Evolutionary conservation across 2,329 filamentous ascomycete genomes (phyloP).

Genomic region (Diaporthe australafricana): DNA sequence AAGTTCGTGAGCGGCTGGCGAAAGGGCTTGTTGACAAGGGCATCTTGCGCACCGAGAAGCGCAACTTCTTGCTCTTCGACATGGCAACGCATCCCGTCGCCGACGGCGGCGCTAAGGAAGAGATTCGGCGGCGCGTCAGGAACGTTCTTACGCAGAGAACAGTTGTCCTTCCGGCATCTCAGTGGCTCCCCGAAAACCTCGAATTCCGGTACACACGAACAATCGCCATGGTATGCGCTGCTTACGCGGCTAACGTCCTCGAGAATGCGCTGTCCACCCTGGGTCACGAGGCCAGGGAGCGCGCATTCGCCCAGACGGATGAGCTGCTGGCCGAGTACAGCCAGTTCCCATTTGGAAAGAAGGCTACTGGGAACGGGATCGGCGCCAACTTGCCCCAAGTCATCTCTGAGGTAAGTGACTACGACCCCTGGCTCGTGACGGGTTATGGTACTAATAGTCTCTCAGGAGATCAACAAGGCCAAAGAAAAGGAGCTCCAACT

Average conservation of each 20-base stretch:
- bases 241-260: conserved; percentile 96
- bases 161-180: conserved; percentile 85
- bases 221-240: conserved; percentile 95
- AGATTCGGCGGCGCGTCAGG: conserved; percentile 92
- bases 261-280: conserved; percentile 97
- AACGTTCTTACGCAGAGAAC: conserved; percentile 94
- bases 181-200: conserved; percentile 93
- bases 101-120: conserved; percentile 96
- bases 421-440: conserved; percentile 40
- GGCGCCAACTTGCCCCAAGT: conserved; percentile 92
- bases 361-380: conserved; percentile 82
- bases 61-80: conserved; percentile 99
- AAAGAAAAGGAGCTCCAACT: conserved; percentile 97
- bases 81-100: conserved; percentile 99
- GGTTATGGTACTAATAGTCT: conserved; percentile 37
- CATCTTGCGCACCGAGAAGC: conserved; percentile 97
- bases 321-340: conserved; percentile 96
- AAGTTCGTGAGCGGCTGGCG: conserved; percentile 95
- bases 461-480: conserved; percentile 79
- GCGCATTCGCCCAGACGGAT: conserved; percentile 96
- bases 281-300: conserved; percentile 92
- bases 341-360: conserved; percentile 94
- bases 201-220: conserved; percentile 95
- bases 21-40: conserved; percentile 99
- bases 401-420: conserved; percentile 72